Evolutionary conservation across 495 filamentous ascomycete species (phyloP).

Genomic region (Penicillium coprophilum): DNA sequence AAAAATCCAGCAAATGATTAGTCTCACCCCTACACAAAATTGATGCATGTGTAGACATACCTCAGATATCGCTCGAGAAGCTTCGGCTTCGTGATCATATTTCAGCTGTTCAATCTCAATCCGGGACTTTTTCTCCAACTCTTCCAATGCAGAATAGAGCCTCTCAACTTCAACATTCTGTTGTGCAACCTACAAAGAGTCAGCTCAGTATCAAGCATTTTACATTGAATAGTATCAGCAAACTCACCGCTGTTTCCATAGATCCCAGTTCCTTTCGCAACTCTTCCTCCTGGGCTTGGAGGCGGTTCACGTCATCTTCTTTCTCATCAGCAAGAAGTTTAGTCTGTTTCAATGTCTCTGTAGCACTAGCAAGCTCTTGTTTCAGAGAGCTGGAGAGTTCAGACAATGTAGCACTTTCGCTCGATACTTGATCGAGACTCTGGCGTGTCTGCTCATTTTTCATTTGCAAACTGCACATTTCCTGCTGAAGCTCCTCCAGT

Average conservation of each 20-base stretch:
- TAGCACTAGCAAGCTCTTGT: slow-evolving; percentile 21
- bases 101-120: slow-evolving; percentile 21
- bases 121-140: slow-evolving; percentile 24
- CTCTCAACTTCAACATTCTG: slow-evolving; percentile 24
- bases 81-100: slow-evolving; percentile 19
- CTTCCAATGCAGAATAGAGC: slow-evolving; percentile 22
- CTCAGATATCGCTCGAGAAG: slow-evolving; percentile 22
- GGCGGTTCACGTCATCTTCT: slow-evolving; percentile 27
- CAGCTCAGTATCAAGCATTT: slow-evolving; percentile 14
- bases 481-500: slow-evolving; percentile 38
- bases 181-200: slow-evolving; percentile 23
- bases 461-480: slow-evolving; percentile 20
- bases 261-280: slow-evolving; percentile 20
- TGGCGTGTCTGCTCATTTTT: slow-evolving; percentile 22
- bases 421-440: slow-evolving; percentile 18
- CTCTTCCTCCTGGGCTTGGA: slow-evolving; percentile 23
- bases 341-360: slow-evolving; percentile 19
- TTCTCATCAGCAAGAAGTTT: slow-evolving; percentile 23
- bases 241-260: slow-evolving; percentile 33
- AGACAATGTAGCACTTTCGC: slow-evolving; percentile 20
- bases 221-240: background rate
- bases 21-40: background rate
- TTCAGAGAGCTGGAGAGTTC: slow-evolving; percentile 19
- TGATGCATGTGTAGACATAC: slow-evolving; percentile 16
- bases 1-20: background rate